Evolutionary conservation across 768 basidiomycete species (phyloP).

Genomic region (Russula sp.): DNA sequence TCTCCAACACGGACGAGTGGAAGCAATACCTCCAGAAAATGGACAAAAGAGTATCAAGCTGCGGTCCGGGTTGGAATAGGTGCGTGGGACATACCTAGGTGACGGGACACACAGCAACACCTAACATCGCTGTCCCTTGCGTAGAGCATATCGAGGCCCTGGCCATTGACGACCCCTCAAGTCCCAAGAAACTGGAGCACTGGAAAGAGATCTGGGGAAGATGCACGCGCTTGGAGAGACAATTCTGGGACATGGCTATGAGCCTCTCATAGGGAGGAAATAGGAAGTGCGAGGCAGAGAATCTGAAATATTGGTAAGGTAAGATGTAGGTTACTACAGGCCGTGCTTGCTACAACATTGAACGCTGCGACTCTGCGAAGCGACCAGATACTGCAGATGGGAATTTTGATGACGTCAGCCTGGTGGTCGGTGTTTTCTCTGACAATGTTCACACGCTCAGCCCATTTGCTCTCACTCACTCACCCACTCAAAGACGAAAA

Average conservation of each 20-base stretch:
- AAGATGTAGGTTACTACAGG: too few relatives aligned
- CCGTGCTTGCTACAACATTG: too few relatives aligned
- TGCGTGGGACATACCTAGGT: conserved; percentile 29
- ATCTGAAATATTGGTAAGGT: background rate
- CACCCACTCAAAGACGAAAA: too few relatives aligned
- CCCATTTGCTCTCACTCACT: too few relatives aligned
- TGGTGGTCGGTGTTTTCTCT: too few relatives aligned
- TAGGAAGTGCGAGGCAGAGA: background rate
- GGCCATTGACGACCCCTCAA: conserved; percentile 57
- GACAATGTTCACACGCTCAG: too few relatives aligned
- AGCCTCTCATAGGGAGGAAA: conserved; percentile 13
- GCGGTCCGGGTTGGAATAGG: conserved; percentile 72
- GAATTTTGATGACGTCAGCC: too few relatives aligned
- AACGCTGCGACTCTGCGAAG: too few relatives aligned
- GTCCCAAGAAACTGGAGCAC: conserved; percentile 47
- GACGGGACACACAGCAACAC: background rate
- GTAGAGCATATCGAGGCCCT: conserved; percentile 68
- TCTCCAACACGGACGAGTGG: conserved; percentile 50
- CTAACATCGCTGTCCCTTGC: conserved; percentile 4
- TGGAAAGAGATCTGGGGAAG: conserved; percentile 69
- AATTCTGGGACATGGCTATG: conserved; percentile 77
- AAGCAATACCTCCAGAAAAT: conserved; percentile 57
- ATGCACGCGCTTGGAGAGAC: conserved; percentile 70
- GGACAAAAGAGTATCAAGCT: conserved; percentile 62
- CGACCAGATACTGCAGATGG: too few relatives aligned